These are phyloP conservation scores for Trifolium subterraneum DNA, from an alignment of 306 rosid genomes.

Conservation along the genomic window DNA sequence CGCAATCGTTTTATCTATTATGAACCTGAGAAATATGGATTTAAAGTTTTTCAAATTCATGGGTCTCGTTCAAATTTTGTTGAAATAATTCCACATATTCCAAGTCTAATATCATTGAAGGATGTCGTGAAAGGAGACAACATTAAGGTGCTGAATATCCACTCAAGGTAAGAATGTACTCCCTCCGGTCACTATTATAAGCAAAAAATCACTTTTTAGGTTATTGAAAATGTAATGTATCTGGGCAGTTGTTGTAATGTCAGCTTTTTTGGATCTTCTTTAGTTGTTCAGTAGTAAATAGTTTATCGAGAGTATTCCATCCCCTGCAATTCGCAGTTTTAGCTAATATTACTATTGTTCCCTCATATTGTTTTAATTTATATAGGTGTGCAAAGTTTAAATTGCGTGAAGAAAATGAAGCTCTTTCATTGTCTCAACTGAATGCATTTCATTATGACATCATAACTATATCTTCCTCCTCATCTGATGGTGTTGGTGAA, in stretches of 20 bases:
- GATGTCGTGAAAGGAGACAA: neutral
- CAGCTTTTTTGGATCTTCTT: neutral
- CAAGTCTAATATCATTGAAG: constrained; percentile 17
- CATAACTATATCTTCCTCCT: neutral
- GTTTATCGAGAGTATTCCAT: neutral
- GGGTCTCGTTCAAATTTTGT: neutral
- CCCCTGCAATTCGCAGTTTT: too few species aligned
- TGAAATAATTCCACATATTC: constrained; percentile 5
- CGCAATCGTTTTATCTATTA: neutral
- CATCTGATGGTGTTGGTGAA: neutral
- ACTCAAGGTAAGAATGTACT: constrained; percentile 19
- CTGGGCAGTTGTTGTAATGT: neutral
- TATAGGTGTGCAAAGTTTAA: constrained; percentile 10
- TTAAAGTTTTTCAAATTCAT: neutral
- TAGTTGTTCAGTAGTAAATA: neutral
- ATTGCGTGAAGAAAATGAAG: constrained; percentile 15
- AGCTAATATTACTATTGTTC: neutral
- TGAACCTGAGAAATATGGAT: neutral
- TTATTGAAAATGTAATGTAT: too few species aligned
- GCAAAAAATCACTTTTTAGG: too few species aligned
- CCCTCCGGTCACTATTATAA: too few species aligned
- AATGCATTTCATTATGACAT: neutral
- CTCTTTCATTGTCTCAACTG: neutral
- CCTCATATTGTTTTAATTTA: neutral
- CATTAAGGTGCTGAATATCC: neutral